A percentile compares a stretch with the other conserved stretches of the same genome.
Evolutionary conservation across 352 stramenopile genomes (phyloP).

Genomic region (Phytophthora foliorum): DNA sequence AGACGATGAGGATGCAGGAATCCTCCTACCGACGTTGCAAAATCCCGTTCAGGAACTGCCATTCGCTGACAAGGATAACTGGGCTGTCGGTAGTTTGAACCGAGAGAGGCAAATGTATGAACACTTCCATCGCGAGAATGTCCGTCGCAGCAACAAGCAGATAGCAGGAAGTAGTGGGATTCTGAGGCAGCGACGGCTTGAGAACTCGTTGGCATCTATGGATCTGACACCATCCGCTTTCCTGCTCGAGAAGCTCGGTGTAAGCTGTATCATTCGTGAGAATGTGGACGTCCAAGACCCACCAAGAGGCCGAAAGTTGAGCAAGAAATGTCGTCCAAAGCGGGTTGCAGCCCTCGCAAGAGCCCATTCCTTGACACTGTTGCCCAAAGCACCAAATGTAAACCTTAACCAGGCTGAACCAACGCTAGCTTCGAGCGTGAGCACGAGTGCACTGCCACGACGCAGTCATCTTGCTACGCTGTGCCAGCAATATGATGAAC

Average conservation of each 20-base stretch:
- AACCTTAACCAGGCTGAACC: constrained; percentile 12
- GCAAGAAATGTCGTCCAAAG: constrained; percentile 42
- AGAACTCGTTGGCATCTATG: constrained; percentile 48
- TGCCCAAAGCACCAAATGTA: constrained; percentile 9
- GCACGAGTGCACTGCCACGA: constrained; percentile 31
- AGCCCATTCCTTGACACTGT: constrained; percentile 34
- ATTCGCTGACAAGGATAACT: constrained; percentile 87
- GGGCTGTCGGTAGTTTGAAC: constrained; percentile 78
- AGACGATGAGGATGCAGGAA: constrained; percentile 20
- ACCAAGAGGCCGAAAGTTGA: constrained; percentile 25
- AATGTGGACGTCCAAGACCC: constrained; percentile 26
- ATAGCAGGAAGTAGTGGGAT: constrained; percentile 43
- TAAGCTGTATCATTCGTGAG: constrained; percentile 65
- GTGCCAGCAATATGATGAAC: constrained; percentile 56
- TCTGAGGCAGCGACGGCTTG: constrained; percentile 41
- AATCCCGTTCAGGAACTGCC: constrained; percentile 56
- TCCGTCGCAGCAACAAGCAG: constrained; percentile 63
- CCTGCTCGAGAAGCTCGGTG: constrained; percentile 69
- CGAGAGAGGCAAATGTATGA: constrained; percentile 81
- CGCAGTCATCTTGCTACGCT: constrained; percentile 25
- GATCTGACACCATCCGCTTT: constrained; percentile 76
- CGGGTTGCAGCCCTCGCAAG: constrained; percentile 16
- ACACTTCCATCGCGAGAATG: constrained; percentile 75
- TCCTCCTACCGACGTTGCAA: constrained; percentile 53
- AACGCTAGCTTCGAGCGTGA: constrained; percentile 47